phyloP scores from a whole-genome alignment of 2,329 filamentous ascomycete species.

The Penicillium sumatraense region DNA sequence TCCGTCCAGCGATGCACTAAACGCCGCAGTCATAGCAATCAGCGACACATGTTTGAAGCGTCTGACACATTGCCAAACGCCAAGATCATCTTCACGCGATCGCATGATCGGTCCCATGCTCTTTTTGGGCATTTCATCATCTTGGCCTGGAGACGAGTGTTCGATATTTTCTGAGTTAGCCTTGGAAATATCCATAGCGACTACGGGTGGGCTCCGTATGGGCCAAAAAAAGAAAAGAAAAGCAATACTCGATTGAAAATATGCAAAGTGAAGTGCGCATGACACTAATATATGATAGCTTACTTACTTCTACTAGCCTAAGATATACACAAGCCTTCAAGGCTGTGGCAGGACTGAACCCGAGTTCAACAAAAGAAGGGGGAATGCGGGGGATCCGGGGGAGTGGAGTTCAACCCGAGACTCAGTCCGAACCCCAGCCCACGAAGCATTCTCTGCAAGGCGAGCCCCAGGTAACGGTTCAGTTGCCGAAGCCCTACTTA shows the following conservation, averaged over 20 bases:
- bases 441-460: background rate
- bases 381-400: background rate
- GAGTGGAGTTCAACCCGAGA: background rate
- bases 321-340: background rate
- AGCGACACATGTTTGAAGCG: constrained; percentile 41
- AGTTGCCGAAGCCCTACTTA: background rate
- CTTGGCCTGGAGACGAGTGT: background rate
- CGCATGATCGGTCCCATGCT: constrained; percentile 34
- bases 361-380: background rate
- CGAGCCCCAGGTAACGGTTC: background rate
- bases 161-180: background rate
- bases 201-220: background rate
- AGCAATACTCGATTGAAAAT: too few species aligned
- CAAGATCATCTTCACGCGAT: constrained; percentile 42
- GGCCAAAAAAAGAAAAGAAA: background rate
- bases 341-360: background rate
- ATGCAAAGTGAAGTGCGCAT: too few species aligned
- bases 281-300: background rate
- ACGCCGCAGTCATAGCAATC: constrained; percentile 49
- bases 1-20: constrained; percentile 49
- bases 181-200: background rate
- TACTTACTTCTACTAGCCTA: background rate
- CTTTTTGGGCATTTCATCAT: background rate
- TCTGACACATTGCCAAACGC: constrained; percentile 43
- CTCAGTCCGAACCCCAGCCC: background rate